A percentile compares a stretch with the other conserved stretches of the same genome.
These are phyloP conservation scores for Epichloe elymi DNA, from an alignment of 2,329 filamentous ascomycete species.

Conservation along the genomic window DNA sequence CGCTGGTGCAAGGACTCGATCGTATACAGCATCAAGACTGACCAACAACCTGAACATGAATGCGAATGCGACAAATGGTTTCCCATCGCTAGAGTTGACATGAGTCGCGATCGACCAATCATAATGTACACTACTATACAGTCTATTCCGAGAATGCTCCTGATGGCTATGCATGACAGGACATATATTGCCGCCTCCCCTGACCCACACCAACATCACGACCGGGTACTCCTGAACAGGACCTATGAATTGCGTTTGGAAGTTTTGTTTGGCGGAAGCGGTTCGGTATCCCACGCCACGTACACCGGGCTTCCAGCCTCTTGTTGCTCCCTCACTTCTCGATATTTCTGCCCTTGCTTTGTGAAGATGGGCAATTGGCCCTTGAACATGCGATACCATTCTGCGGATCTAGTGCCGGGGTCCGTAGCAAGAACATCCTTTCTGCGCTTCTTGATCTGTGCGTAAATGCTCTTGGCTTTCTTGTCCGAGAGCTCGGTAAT, in stretches of 20 bases:
- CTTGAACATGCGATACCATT: slow-evolving; percentile 34
- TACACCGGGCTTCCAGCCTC: slow-evolving; percentile 34
- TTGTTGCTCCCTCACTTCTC: slow-evolving; percentile 38
- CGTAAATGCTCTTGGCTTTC: slow-evolving; percentile 40
- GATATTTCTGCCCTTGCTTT: slow-evolving; percentile 43
- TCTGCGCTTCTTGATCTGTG: slow-evolving; percentile 42
- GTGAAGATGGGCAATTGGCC: slow-evolving; percentile 29
- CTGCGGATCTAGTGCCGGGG: slow-evolving; percentile 25
- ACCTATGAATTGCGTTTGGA: background rate
- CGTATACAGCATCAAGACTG: too few relatives aligned
- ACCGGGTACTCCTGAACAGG: too few relatives aligned
- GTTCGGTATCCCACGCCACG: slow-evolving; percentile 30
- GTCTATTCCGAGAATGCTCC: background rate
- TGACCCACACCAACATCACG: too few relatives aligned
- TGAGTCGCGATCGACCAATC: background rate
- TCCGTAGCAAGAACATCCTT: slow-evolving; percentile 28
- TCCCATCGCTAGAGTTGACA: background rate
- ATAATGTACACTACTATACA: slow-evolving; percentile 2
- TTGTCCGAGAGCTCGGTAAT: slow-evolving; percentile 45
- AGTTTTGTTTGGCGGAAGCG: slow-evolving; percentile 9
- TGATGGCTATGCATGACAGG: background rate
- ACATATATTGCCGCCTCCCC: too few relatives aligned
- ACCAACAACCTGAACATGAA: background rate
- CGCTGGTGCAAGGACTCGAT: too few relatives aligned
- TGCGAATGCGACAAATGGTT: background rate